A percentile compares a stretch with the other conserved stretches of the same genome.
Evolutionary conservation across 805 yeast species (phyloP).

Genomic region (Teunomyces cretensis): DNA sequence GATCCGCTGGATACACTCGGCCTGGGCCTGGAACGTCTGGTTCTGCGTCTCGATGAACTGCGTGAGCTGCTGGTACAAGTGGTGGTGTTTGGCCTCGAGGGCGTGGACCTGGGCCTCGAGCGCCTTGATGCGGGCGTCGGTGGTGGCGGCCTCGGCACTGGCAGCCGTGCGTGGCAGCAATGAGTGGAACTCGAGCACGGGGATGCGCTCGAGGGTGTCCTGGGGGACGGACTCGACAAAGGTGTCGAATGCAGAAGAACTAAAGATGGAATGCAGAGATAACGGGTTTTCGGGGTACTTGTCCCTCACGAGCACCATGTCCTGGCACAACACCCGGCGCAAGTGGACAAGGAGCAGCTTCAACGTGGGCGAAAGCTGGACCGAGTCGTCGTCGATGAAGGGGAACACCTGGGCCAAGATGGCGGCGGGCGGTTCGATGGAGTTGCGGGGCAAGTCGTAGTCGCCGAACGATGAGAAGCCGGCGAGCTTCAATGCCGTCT

Average conservation of each 20-base stretch:
- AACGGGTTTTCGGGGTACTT: constrained; percentile 24
- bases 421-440: constrained; percentile 24
- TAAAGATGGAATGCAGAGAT: constrained; percentile 25
- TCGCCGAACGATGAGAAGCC: constrained; percentile 21
- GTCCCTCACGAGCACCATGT: constrained; percentile 25
- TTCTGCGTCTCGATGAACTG: constrained; percentile 17
- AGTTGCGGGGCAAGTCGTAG: constrained; percentile 18
- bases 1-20: constrained; percentile 15
- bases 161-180: not conserved
- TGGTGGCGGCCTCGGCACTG: not conserved
- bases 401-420: constrained; percentile 29
- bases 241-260: constrained; percentile 14
- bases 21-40: constrained; percentile 15
- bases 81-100: constrained; percentile 12
- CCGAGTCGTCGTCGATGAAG: constrained; percentile 17
- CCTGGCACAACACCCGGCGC: constrained; percentile 26
- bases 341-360: constrained; percentile 17
- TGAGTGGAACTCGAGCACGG: not conserved
- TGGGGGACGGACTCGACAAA: constrained; percentile 12
- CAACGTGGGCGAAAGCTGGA: constrained; percentile 9
- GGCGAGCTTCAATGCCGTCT: constrained; percentile 16
- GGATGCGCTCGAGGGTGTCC: constrained; percentile 7
- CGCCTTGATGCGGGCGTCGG: constrained; percentile 3
- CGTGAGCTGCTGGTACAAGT: constrained; percentile 10
- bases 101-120: constrained; percentile 15